Conservation (phyloP, 1,284 basidiomycete species). For the Flammula alnicola region DNA sequence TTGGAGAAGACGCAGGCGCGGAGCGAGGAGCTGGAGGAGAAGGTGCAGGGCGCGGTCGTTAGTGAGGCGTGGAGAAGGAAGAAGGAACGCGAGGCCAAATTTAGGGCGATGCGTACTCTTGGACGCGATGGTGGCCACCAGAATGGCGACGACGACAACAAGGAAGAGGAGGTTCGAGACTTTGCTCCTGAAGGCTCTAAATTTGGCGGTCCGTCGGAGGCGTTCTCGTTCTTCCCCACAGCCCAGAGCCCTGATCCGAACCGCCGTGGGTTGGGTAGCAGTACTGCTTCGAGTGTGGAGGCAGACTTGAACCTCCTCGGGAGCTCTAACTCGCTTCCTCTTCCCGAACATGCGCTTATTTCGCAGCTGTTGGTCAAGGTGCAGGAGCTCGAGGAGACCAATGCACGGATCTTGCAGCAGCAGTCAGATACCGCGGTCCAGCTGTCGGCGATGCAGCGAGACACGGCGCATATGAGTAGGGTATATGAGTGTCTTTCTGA, state of each 20-base stretch:
- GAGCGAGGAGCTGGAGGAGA: slow-evolving; percentile 72
- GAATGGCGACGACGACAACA: slow-evolving; percentile 32
- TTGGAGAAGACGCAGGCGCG: slow-evolving; percentile 71
- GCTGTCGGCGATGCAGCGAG: slow-evolving; percentile 69
- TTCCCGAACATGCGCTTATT: slow-evolving; percentile 60
- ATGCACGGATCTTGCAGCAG: slow-evolving; percentile 70
- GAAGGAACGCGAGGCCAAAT: slow-evolving; percentile 59
- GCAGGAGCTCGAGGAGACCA: slow-evolving; percentile 76
- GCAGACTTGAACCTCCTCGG: too few species aligned
- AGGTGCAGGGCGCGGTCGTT: slow-evolving; percentile 50
- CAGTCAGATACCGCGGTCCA: slow-evolving; percentile 65
- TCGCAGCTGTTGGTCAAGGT: slow-evolving; percentile 79
- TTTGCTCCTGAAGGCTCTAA: slow-evolving; percentile 64
- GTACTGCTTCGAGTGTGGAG: too few species aligned
- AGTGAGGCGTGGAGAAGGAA: slow-evolving; percentile 54
- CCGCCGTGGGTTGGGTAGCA: slow-evolving; percentile 2
- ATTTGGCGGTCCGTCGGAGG: slow-evolving; percentile 36
- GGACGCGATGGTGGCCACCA: slow-evolving; percentile 25
- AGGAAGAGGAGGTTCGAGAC: slow-evolving; percentile 46
- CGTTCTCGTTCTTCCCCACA: slow-evolving; percentile 30
- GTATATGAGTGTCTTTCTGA: slow-evolving; percentile 75
- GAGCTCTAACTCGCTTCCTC: slow-evolving; percentile 25
- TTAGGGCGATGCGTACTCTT: slow-evolving; percentile 48
- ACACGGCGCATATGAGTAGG: slow-evolving; percentile 69
- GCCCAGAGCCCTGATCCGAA: slow-evolving; percentile 20